Evolutionary conservation across 306 rosid species (phyloP), one percentile per base, ranked within the genome.

Genomic region (Cucumis cinereus): DNA sequence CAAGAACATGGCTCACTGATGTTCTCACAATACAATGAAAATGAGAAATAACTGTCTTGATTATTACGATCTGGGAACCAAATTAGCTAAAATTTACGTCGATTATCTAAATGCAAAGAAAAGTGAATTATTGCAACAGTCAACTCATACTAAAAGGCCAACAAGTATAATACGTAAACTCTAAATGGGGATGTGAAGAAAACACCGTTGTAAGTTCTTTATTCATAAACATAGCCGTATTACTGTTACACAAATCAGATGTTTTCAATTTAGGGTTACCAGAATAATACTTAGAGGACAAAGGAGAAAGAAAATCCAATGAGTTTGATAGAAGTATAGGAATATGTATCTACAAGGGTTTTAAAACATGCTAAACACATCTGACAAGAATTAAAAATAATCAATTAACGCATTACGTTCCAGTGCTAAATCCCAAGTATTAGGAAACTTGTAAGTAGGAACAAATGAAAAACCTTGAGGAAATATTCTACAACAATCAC

Each of bases 31-130:
- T 14, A 70, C 43, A 15, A 15, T 17, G 8, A 26, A 22, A 49
- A 26, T 70, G 75, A 19, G 16, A 70, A 70, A 70, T 26, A 70
- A 70, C 59, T 16, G 57, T 28, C 76, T 30, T 72, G 76, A 72
- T 50, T 17, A 8, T 26, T n/a, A 72, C 61, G 76, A 52, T 4
- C 2, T 16, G 30, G 41, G 41, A 70, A 47, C 41, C 38, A 28
- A 50, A 47, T 8, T 26, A 24, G 58, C 26, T 24, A 47, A 16
- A 8, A 47, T 8, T 15, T 12, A 47, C 17, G 47, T 24, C 10
- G 58, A 70, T 22, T 1, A 62, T 62, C 22, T 33, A 62, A 62
- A 62, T 3, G 69, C 22, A 33, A 28, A 5, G 10, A 62, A 62
- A 45, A 68, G 35, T 20, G 54, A 68, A 68, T 12, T 38, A 3